Evolutionary conservation across 73 alveolate genomes (phyloP).

Genomic region (Tetrahymena malaccensis): DNA sequence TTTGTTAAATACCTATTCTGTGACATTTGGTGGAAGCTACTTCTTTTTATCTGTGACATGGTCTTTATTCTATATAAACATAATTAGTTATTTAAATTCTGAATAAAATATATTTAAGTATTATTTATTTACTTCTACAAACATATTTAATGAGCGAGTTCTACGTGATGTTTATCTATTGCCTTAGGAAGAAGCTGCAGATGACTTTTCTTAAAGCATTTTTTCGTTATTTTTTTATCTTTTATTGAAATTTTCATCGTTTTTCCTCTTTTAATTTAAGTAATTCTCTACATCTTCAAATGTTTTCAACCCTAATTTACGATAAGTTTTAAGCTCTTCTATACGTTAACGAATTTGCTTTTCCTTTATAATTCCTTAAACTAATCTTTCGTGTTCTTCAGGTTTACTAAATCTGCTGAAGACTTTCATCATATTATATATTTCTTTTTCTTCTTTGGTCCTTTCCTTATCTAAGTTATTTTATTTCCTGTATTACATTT

Average conservation of each 20-base stretch:
- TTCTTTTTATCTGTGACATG: slow-evolving; percentile 21
- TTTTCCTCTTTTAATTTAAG: slow-evolving; percentile 55
- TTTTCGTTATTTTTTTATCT: slow-evolving; percentile 35
- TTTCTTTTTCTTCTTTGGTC: slow-evolving; percentile 57
- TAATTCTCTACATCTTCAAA: slow-evolving; percentile 63
- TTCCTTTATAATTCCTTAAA: slow-evolving; percentile 56
- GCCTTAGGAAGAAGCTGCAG: neutral
- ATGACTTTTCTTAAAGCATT: slow-evolving; percentile 22
- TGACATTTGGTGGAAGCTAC: slow-evolving; percentile 10
- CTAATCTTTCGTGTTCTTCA: slow-evolving; percentile 68
- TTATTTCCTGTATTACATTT: neutral
- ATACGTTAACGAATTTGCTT: slow-evolving; percentile 53
- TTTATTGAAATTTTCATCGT: slow-evolving; percentile 26
- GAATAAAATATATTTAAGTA: neutral
- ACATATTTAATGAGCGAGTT: neutral
- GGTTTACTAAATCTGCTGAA: slow-evolving; percentile 70
- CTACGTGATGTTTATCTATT: neutral
- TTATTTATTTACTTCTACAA: neutral
- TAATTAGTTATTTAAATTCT: neutral
- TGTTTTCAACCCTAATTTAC: slow-evolving; percentile 56
- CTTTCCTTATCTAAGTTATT: slow-evolving; percentile 48
- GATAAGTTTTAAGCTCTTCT: slow-evolving; percentile 59
- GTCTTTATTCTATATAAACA: neutral
- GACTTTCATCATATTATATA: slow-evolving; percentile 62
- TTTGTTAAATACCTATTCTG: neutral